phyloP scores from a whole-genome alignment of 306 rosid genomes.

The Alnus rubra region DNA sequence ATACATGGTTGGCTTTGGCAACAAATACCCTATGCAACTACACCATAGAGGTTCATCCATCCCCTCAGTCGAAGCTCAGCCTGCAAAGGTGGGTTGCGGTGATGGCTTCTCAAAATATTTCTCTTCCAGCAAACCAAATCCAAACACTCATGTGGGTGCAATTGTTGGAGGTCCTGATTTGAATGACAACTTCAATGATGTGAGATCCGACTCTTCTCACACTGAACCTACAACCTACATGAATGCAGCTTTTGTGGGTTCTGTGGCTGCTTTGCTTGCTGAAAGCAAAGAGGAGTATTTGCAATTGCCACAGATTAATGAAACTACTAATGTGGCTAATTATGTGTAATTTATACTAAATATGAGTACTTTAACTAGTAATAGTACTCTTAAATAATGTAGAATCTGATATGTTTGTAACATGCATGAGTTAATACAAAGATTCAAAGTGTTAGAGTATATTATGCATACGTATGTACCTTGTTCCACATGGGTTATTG shows the following conservation, averaged over 20 bases:
- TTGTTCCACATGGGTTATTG: too few relatives aligned
- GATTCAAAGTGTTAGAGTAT: too few relatives aligned
- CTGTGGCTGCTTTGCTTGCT: constrained; percentile 59
- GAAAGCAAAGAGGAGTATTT: not conserved
- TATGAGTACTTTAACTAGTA: not conserved
- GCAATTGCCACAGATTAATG: constrained; percentile 4
- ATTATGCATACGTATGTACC: too few relatives aligned
- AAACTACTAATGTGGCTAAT: not conserved
- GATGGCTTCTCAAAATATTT: constrained; percentile 54
- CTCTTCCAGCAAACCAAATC: constrained; percentile 57
- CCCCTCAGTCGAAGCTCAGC: constrained; percentile 56
- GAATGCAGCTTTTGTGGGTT: constrained; percentile 81
- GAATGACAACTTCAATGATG: constrained; percentile 61
- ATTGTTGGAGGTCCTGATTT: constrained; percentile 81
- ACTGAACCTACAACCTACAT: constrained; percentile 73
- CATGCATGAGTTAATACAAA: not conserved
- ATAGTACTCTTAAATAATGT: not conserved
- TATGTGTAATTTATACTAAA: not conserved
- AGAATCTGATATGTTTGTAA: not conserved
- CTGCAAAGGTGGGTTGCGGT: constrained; percentile 59
- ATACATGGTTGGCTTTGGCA: constrained; percentile 83
- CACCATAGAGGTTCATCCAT: constrained; percentile 90
- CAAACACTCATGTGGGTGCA: constrained; percentile 72
- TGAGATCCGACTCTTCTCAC: constrained; percentile 74
- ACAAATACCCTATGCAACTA: constrained; percentile 58